Evolutionary conservation across 108 stramenopile genomes (phyloP).

Genomic region (Mediolabrus comicus): DNA sequence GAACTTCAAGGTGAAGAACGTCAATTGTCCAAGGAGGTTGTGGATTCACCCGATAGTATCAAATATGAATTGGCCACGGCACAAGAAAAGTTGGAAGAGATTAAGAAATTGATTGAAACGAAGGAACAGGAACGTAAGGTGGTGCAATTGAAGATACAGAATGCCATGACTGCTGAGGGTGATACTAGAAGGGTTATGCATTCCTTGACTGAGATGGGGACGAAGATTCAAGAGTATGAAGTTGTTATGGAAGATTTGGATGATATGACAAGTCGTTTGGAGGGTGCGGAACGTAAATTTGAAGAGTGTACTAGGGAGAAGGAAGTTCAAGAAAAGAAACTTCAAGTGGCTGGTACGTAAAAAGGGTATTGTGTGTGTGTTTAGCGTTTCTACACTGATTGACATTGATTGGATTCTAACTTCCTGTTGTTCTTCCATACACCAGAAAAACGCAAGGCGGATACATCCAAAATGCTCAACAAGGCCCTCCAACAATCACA

Average conservation of each 20-base stretch:
- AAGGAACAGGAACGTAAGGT: conserved; percentile 46
- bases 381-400: not conserved
- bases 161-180: conserved; percentile 22
- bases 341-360: conserved; percentile 21
- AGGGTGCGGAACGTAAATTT: conserved; percentile 28
- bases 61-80: conserved; percentile 31
- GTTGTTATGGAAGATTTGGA: conserved; percentile 30
- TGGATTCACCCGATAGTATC: conserved; percentile 69
- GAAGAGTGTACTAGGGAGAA: conserved; percentile 29
- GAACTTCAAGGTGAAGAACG: conserved; percentile 73
- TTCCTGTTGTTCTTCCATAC: not conserved
- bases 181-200: conserved; percentile 23
- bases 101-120: conserved; percentile 33
- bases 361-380: too few relatives aligned
- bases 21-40: conserved; percentile 61
- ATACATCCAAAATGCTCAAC: conserved; percentile 36
- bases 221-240: conserved; percentile 29
- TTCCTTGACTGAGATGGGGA: conserved; percentile 22
- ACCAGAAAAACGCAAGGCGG: conserved; percentile 23
- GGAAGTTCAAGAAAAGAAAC: conserved; percentile 4
- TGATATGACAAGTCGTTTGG: conserved; percentile 35
- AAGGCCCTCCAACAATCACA: conserved; percentile 37
- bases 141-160: conserved; percentile 34
- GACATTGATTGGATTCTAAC: not conserved
- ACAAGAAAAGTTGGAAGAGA: conserved; percentile 30